phyloP scores from a whole-genome alignment of 306 rosid species.

The Hylodesmum podocarpum region DNA sequence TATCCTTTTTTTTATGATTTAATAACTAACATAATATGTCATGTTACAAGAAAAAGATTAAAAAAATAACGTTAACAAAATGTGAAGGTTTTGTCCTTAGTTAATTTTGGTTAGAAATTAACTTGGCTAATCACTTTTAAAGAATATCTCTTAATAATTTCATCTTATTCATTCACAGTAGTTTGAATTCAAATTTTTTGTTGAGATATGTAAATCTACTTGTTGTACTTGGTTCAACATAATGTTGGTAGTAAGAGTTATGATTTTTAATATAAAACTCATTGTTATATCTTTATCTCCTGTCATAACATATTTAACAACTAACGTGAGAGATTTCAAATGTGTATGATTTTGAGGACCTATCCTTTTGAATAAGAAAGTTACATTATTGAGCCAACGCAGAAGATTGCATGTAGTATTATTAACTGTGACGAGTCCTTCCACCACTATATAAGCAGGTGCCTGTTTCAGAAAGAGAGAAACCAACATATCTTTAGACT shows the following conservation, averaged over 20 bases:
- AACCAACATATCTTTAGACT: neutral
- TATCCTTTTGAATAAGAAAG: conserved; percentile 8
- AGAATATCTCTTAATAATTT: no score
- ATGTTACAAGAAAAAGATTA: neutral
- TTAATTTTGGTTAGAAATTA: no score
- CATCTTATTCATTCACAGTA: no score
- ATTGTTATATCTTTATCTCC: neutral
- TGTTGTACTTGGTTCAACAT: no score
- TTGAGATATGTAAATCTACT: no score
- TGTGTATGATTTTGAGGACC: neutral
- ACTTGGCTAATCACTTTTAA: no score
- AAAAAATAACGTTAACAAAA: neutral
- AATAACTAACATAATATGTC: neutral
- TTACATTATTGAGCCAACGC: neutral
- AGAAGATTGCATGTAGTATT: conserved; percentile 13
- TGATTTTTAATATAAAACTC: neutral
- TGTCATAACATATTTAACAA: neutral
- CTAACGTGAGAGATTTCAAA: neutral
- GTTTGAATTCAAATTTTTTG: no score
- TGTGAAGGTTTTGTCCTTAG: no score
- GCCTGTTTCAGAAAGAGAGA: neutral
- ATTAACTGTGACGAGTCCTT: neutral
- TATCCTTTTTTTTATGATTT: neutral
- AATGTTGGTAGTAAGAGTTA: no score
- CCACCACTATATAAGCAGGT: conserved; percentile 27